Conservation (phyloP, 202 grass and related monocot species). For the Sporobolus alterniflorus region DNA sequence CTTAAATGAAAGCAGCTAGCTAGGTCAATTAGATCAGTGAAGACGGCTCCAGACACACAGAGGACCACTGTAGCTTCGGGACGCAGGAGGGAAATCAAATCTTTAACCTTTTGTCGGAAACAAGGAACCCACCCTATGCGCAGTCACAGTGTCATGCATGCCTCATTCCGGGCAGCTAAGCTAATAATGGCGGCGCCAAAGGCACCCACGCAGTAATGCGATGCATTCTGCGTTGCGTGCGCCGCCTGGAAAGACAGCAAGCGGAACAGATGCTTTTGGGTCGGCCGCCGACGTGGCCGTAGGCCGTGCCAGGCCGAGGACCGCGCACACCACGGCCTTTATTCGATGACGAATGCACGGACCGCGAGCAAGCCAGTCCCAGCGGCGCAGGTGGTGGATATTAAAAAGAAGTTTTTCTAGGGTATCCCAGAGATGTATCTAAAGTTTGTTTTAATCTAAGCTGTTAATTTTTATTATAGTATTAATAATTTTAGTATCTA, state of each 20-base stretch:
- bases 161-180: too few species aligned
- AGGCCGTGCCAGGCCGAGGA: slow-evolving; percentile 23
- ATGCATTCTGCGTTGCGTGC: slow-evolving; percentile 45
- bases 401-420: too few species aligned
- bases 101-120: slow-evolving; percentile 53
- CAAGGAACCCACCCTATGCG: slow-evolving; percentile 41
- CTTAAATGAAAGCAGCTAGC: slow-evolving; percentile 27
- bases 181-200: slow-evolving; percentile 33
- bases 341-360: slow-evolving; percentile 40
- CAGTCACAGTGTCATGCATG: slow-evolving; percentile 25
- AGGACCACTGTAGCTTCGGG: slow-evolving; percentile 39
- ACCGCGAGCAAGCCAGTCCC: slow-evolving; percentile 1
- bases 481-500: too few species aligned
- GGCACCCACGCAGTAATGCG: slow-evolving; percentile 29
- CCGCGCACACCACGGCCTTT: slow-evolving; percentile 28
- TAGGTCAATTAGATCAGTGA: neutral
- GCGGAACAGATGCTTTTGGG: slow-evolving; percentile 13
- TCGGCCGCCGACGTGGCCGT: neutral
- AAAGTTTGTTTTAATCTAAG: too few species aligned
- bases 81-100: slow-evolving; percentile 28
- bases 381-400: neutral
- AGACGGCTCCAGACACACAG: neutral
- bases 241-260: slow-evolving; percentile 31
- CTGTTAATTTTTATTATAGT: too few species aligned
- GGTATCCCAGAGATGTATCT: too few species aligned